Percentiles rank a stretch among this genome's conserved stretches.
Evolutionary conservation across 2,329 filamentous ascomycete genomes (phyloP).

Genomic region (Magnaporthiopsis incrustans): DNA sequence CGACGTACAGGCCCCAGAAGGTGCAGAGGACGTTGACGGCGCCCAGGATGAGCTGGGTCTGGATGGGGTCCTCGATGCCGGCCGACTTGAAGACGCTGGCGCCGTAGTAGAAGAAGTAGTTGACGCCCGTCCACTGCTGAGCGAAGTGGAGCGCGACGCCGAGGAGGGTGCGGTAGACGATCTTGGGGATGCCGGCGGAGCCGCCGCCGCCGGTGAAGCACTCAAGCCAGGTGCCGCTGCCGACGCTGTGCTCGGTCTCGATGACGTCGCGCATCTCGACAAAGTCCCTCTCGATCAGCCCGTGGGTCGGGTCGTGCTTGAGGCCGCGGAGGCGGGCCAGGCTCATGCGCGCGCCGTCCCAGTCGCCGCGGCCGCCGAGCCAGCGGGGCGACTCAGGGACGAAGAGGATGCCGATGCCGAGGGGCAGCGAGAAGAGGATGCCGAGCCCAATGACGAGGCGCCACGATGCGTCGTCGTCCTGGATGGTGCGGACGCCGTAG

Average conservation of each 20-base stretch:
- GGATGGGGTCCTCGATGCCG: conserved; percentile 57
- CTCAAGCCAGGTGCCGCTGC: conserved; percentile 47
- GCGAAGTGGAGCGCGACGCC: conserved; percentile 57
- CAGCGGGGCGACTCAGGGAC: conserved; percentile 52
- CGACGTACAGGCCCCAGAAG: conserved; percentile 58
- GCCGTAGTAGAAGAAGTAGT: conserved; percentile 59
- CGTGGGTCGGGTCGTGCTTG: conserved; percentile 35
- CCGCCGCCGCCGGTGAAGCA: conserved; percentile 47
- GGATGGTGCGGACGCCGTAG: conserved; percentile 37
- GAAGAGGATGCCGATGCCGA: conserved; percentile 43
- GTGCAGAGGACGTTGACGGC: conserved; percentile 62
- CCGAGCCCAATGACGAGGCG: conserved; percentile 52
- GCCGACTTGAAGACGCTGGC: conserved; percentile 59
- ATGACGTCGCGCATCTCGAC: conserved; percentile 42
- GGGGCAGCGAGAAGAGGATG: conserved; percentile 42
- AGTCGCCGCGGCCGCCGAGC: conserved; percentile 38
- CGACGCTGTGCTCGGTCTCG: conserved; percentile 34
- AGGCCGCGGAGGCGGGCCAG: conserved; percentile 45
- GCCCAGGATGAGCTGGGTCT: conserved; percentile 60
- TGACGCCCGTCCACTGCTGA: conserved; percentile 49
- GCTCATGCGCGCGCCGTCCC: conserved; percentile 40
- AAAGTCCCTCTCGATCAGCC: conserved; percentile 42
- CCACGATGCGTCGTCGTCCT: conserved; percentile 43
- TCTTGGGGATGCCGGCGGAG: conserved; percentile 6
- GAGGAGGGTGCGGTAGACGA: conserved; percentile 56